These are phyloP conservation scores for Astragalus glycyphyllos DNA, from an alignment of 306 rosid species.

Conservation along the genomic window DNA sequence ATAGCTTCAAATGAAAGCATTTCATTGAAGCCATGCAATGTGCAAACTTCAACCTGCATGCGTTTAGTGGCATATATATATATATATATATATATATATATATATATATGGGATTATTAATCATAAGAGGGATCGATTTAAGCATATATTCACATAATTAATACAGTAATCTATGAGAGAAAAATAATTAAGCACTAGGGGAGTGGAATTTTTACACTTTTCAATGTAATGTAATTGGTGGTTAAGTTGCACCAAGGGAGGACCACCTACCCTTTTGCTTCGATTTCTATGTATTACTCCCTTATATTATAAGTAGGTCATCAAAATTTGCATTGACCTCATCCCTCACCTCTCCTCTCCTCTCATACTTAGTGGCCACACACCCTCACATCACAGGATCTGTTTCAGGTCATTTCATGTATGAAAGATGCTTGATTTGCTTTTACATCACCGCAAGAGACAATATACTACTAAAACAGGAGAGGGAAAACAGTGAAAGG, in stretches of 20 bases:
- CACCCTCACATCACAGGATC: constrained; percentile 17
- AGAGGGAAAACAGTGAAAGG: neutral
- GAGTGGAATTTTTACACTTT: constrained; percentile 48
- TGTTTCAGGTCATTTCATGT: constrained; percentile 27
- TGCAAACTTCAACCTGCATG: neutral
- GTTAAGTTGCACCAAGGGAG: constrained; percentile 44
- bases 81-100: constrained; percentile 41
- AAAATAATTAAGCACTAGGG: constrained; percentile 35
- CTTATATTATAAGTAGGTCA: constrained; percentile 47
- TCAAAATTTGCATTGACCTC: constrained; percentile 56
- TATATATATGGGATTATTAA: constrained; percentile 31
- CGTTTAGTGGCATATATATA: constrained; percentile 36
- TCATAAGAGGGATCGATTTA: constrained; percentile 1
- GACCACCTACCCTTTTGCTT: constrained; percentile 40
- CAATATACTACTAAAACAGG: constrained; percentile 3
- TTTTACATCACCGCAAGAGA: constrained; percentile 33
- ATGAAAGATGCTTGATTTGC: constrained; percentile 7
- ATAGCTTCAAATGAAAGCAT: constrained; percentile 34
- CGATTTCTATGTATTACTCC: neutral
- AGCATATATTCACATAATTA: constrained; percentile 50
- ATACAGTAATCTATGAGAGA: constrained; percentile 28
- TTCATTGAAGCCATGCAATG: constrained; percentile 37
- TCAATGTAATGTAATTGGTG: constrained; percentile 50
- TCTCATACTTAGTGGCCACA: constrained; percentile 33
- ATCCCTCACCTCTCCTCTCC: constrained; percentile 48